Conservation (phyloP, 2,329 filamentous ascomycete genomes). For the Anisogramma anomala region DNA sequence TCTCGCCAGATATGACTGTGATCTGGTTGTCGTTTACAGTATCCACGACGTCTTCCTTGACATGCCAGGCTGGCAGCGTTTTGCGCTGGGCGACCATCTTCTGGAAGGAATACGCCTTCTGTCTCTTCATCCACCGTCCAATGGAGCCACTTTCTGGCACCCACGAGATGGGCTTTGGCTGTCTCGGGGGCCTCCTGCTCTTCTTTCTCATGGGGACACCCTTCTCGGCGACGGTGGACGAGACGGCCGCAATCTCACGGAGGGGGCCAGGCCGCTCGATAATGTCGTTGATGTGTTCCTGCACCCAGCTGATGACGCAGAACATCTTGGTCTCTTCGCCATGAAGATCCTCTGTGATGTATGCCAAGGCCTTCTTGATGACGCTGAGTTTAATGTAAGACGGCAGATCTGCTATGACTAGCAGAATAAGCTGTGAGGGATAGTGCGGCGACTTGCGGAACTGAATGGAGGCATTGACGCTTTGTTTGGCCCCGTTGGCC, state of each 20-base stretch:
- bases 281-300: slow-evolving; percentile 70
- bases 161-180: slow-evolving; percentile 53
- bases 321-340: slow-evolving; percentile 87
- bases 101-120: slow-evolving; percentile 52
- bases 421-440: slow-evolving; percentile 58
- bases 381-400: slow-evolving; percentile 90
- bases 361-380: slow-evolving; percentile 61
- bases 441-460: slow-evolving; percentile 65
- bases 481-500: slow-evolving; percentile 35
- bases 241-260: slow-evolving; percentile 70
- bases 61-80: slow-evolving; percentile 75
- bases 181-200: slow-evolving; percentile 29
- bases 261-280: slow-evolving; percentile 76
- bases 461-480: slow-evolving; percentile 47
- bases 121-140: slow-evolving; percentile 58
- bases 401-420: slow-evolving; percentile 60
- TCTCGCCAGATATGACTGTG: slow-evolving; percentile 94
- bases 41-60: slow-evolving; percentile 63
- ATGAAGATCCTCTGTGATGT: slow-evolving; percentile 57
- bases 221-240: slow-evolving; percentile 53
- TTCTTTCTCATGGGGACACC: slow-evolving; percentile 20
- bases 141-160: slow-evolving; percentile 46
- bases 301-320: slow-evolving; percentile 81
- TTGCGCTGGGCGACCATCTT: slow-evolving; percentile 65
- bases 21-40: slow-evolving; percentile 72